These are phyloP conservation scores for Trypanosoma platydactyli DNA, from an alignment of 208 protist genomes.

Conservation along the genomic window DNA sequence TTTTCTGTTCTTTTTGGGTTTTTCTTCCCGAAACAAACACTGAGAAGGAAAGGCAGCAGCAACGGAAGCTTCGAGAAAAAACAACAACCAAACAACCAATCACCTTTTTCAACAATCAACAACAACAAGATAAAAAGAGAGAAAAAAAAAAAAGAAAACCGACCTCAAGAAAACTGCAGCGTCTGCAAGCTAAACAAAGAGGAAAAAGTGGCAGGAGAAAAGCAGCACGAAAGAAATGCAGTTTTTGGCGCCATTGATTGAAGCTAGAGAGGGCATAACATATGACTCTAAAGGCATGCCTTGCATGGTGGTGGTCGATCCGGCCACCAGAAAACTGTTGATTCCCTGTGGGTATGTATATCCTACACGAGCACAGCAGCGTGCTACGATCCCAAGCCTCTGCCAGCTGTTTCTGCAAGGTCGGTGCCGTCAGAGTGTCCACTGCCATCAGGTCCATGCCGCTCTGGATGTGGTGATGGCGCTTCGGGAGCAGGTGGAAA, in stretches of 20 bases:
- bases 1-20: conserved; percentile 16
- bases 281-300: neutral
- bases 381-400: conserved; percentile 50
- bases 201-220: neutral
- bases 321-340: conserved; percentile 28
- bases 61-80: neutral
- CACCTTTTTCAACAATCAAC: too few species aligned
- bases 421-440: conserved; percentile 57
- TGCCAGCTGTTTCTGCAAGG: conserved; percentile 68
- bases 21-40: conserved; percentile 7
- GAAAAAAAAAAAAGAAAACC: neutral
- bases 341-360: conserved; percentile 18
- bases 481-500: conserved; percentile 54
- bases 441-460: conserved; percentile 81
- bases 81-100: neutral
- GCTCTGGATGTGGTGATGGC: conserved; percentile 43
- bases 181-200: conserved; percentile 6
- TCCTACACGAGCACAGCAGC: conserved; percentile 22
- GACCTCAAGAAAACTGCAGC: neutral
- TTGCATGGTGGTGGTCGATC: conserved; percentile 32
- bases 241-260: conserved; percentile 2
- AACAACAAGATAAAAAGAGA: conserved; percentile 12
- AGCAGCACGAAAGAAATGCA: conserved; percentile 4
- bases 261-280: neutral
- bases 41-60: neutral